A percentile compares a stretch with the other conserved stretches of the same genome.
Evolutionary conservation across 1,284 basidiomycete species (phyloP).

Genomic region (Ceratobasidium sp.): DNA sequence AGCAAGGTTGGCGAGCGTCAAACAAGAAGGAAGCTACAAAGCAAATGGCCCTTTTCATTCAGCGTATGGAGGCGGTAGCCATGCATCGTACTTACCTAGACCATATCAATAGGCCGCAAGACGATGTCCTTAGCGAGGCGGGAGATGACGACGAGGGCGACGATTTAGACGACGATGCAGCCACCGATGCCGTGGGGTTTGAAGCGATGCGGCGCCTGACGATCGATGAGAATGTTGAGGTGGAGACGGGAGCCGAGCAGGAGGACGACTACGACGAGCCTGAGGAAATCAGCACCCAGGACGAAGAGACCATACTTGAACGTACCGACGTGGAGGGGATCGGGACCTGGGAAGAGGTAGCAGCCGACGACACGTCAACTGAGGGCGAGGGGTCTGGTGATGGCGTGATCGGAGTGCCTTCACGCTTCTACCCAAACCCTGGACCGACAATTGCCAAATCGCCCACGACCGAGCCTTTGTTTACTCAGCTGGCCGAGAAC

Average conservation of each 20-base stretch:
- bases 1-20: slow-evolving; percentile 30
- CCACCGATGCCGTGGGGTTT: not conserved
- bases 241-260: not conserved
- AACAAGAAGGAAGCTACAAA: slow-evolving; percentile 34
- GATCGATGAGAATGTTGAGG: not conserved
- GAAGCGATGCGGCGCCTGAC: not conserved
- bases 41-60: slow-evolving; percentile 40
- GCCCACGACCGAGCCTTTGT: not conserved
- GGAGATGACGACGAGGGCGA: not conserved
- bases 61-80: slow-evolving; percentile 31
- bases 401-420: no score
- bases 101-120: not conserved
- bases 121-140: not conserved
- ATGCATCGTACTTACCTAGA: slow-evolving; percentile 28
- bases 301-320: not conserved
- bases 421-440: slow-evolving; percentile 11
- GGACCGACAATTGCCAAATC: not conserved
- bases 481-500: not conserved
- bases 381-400: no score
- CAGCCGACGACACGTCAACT: no score
- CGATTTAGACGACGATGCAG: not conserved
- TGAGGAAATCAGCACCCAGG: not conserved
- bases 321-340: not conserved
- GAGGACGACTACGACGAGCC: not conserved
- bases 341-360: not conserved